These are phyloP conservation scores for Calvatia gigantea DNA, from an alignment of 768 basidiomycete genomes.

Conservation along the genomic window DNA sequence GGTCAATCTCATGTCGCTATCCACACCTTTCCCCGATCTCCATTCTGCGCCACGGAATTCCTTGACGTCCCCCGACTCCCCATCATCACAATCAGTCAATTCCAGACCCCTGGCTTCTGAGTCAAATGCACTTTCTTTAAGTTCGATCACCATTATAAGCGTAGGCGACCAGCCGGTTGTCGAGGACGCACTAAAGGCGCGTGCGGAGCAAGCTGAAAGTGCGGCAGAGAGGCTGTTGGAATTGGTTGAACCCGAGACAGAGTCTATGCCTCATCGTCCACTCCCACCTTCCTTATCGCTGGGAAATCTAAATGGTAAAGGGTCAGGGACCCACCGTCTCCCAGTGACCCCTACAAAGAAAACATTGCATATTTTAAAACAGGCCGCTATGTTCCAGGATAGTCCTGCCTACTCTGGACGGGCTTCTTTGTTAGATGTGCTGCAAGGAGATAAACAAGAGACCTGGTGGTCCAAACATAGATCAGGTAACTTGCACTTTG, in stretches of 20 bases:
- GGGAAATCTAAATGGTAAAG: constrained; percentile 35
- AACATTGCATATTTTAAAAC: constrained; percentile 56
- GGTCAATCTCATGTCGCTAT: constrained; percentile 68
- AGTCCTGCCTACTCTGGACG: constrained; percentile 63
- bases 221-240: constrained; percentile 87
- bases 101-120: constrained; percentile 45
- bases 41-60: constrained; percentile 27
- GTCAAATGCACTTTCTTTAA: constrained; percentile 62
- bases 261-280: constrained; percentile 36
- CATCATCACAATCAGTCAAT: constrained; percentile 50
- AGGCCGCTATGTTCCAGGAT: constrained; percentile 78
- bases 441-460: constrained; percentile 65
- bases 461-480: constrained; percentile 85
- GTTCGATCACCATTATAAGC: constrained; percentile 36
- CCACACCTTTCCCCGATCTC: constrained; percentile 58
- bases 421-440: constrained; percentile 63
- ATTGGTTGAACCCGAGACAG: constrained; percentile 54
- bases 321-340: constrained; percentile 12
- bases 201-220: constrained; percentile 92
- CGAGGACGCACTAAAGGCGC: constrained; percentile 82
- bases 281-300: constrained; percentile 48
- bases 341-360: constrained; percentile 69
- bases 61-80: constrained; percentile 32
- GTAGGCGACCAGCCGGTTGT: constrained; percentile 46
- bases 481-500: constrained; percentile 45